Evolutionary conservation across 2,329 filamentous ascomycete genomes (phyloP).

Genomic region (Epichloe coenophiala): DNA sequence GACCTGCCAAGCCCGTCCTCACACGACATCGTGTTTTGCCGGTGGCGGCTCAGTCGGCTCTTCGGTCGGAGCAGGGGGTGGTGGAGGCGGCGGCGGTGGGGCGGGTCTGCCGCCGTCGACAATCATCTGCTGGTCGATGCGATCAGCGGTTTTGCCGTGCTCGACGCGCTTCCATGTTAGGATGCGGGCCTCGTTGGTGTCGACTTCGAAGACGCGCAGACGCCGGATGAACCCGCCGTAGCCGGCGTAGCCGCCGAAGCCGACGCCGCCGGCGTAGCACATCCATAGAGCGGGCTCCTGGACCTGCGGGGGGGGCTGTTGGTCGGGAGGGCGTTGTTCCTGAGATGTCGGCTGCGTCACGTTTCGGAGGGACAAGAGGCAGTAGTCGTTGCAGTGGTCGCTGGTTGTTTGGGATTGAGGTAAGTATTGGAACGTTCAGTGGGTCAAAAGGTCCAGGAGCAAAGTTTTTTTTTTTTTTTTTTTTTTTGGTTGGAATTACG

Average conservation of each 20-base stretch:
- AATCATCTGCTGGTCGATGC: constrained; percentile 51
- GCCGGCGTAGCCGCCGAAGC: constrained; percentile 90
- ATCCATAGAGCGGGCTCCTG: constrained; percentile 72
- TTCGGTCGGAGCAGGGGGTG: background rate
- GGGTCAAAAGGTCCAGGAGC: background rate
- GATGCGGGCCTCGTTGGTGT: constrained; percentile 80
- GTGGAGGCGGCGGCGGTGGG: constrained; percentile 15
- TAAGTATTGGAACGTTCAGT: background rate
- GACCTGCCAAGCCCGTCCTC: too few relatives aligned
- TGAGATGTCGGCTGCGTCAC: constrained; percentile 12
- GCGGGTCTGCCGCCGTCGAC: constrained; percentile 45
- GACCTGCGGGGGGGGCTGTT: constrained; percentile 5
- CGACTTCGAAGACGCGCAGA: constrained; percentile 80
- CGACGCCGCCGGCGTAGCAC: constrained; percentile 88
- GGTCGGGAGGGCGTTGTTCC: background rate
- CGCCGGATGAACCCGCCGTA: constrained; percentile 77
- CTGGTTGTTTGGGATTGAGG: constrained; percentile 23
- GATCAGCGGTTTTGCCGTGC: constrained; percentile 37
- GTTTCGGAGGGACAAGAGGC: constrained; percentile 47
- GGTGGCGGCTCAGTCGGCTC: background rate
- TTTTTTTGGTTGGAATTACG: constrained; percentile 21
- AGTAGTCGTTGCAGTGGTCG: constrained; percentile 97
- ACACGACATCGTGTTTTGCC: constrained; percentile 3
- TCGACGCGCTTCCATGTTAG: constrained; percentile 88
- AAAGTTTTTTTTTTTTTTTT: too few relatives aligned